Percentiles rank a stretch among this genome's conserved stretches.
These are phyloP conservation scores for Backusella tuberculispora DNA, from an alignment of 192 early-diverging fungal genomes.

Conservation along the genomic window DNA sequence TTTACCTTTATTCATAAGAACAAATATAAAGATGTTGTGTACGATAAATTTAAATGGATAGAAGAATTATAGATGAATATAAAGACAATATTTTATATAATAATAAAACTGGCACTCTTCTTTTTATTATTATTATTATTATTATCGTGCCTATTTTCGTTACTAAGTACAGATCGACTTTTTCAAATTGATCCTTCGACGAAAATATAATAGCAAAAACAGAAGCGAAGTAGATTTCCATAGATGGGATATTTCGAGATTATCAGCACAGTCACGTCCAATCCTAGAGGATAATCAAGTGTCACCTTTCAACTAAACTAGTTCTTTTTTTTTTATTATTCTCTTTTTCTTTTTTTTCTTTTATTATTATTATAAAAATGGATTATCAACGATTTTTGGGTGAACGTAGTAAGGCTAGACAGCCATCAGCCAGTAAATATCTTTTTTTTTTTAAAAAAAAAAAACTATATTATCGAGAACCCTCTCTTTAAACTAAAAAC, in stretches of 20 bases:
- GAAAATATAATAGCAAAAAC: too few relatives aligned
- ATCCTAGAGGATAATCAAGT: neutral
- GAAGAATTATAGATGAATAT: too few relatives aligned
- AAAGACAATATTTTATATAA: too few relatives aligned
- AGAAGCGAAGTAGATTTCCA: too few relatives aligned
- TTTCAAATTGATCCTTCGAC: too few relatives aligned
- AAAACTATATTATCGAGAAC: neutral
- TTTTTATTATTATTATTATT: too few relatives aligned
- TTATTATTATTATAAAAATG: slow-evolving; percentile 4
- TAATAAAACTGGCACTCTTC: too few relatives aligned
- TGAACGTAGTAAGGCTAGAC: slow-evolving; percentile 44
- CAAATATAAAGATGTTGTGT: too few relatives aligned
- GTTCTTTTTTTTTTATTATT: neutral
- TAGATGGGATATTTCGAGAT: neutral
- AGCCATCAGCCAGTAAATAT: slow-evolving; percentile 50
- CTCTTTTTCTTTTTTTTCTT: neutral
- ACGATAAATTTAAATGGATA: too few relatives aligned
- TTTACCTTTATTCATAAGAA: too few relatives aligned
- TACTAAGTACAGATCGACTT: too few relatives aligned
- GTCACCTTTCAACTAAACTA: neutral
- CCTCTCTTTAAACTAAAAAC: neutral
- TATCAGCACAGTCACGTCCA: slow-evolving; percentile 7
- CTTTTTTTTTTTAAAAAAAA: neutral
- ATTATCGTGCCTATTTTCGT: too few relatives aligned
- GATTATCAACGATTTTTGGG: slow-evolving; percentile 48